Conservation (phyloP, 768 basidiomycete genomes). For the Suillus hirtellus region DNA sequence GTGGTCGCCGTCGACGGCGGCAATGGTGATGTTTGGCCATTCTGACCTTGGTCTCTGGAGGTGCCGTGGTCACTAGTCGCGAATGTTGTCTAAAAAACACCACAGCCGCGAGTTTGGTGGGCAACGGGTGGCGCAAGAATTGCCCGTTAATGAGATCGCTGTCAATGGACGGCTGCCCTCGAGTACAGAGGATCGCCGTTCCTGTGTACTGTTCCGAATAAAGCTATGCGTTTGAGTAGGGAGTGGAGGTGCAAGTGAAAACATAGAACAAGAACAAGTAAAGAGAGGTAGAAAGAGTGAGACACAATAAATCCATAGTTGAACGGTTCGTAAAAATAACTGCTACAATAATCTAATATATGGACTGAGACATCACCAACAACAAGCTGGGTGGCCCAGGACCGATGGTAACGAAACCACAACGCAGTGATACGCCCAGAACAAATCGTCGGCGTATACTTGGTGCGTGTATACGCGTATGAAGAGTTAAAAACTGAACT, state of each 20-base stretch:
- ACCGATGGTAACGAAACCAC: neutral
- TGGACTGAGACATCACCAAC: neutral
- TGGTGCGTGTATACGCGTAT: neutral
- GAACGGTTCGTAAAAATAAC: neutral
- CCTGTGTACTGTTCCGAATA: neutral
- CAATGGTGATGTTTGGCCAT: neutral
- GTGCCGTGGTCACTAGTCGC: too few relatives aligned
- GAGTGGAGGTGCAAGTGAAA: neutral
- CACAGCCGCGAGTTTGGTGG: neutral
- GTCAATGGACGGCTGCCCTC: neutral
- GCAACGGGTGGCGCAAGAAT: neutral
- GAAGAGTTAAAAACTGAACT: neutral
- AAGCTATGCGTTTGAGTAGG: neutral
- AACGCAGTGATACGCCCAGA: neutral
- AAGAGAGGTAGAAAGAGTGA: neutral
- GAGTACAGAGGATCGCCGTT: neutral
- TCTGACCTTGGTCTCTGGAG: neutral
- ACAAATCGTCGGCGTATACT: too few relatives aligned
- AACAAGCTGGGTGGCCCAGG: neutral
- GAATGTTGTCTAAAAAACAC: neutral
- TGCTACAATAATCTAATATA: neutral
- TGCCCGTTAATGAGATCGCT: neutral
- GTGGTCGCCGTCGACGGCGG: too few relatives aligned
- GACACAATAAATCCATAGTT: neutral
- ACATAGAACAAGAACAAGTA: neutral